Percentiles rank a stretch among this genome's conserved stretches.
Evolutionary conservation across 1,284 basidiomycete genomes (phyloP).

Genomic region (Taiwanofungus camphoratus): DNA sequence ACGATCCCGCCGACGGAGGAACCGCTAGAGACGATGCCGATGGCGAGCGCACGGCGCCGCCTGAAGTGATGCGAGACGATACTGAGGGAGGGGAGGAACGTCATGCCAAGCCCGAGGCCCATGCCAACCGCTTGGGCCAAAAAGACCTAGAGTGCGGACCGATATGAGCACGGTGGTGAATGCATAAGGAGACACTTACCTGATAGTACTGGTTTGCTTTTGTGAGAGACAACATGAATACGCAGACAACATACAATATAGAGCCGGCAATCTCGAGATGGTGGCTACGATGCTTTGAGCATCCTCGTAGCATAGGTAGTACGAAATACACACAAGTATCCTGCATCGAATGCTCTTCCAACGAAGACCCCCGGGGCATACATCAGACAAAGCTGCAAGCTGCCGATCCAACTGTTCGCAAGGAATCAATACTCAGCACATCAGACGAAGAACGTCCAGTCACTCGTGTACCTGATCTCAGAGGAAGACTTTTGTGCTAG

Average conservation of each 20-base stretch:
- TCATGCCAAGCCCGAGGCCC: conserved; percentile 42
- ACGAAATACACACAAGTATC: conserved; percentile 29
- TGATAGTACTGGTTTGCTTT: conserved; percentile 28
- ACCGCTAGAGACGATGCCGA: conserved; percentile 39
- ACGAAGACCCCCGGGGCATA: conserved; percentile 27
- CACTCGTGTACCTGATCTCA: conserved; percentile 27
- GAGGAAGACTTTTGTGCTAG: conserved; percentile 22
- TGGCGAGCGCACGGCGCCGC: conserved; percentile 40
- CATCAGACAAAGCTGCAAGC: conserved; percentile 32
- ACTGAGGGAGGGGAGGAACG: conserved; percentile 47
- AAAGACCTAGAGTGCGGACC: conserved; percentile 34
- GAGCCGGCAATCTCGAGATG: conserved; percentile 25
- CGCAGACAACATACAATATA: conserved; percentile 25
- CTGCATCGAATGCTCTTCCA: conserved; percentile 30
- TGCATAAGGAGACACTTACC: conserved; percentile 14
- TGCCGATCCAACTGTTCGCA: conserved; percentile 37
- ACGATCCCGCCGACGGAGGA: conserved; percentile 50
- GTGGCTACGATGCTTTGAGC: conserved; percentile 12
- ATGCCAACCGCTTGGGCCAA: conserved; percentile 47
- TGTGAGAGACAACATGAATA: conserved; percentile 33
- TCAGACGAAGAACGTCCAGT: background rate
- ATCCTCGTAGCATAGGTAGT: background rate
- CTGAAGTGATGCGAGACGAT: conserved; percentile 46
- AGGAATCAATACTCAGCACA: conserved; percentile 13
- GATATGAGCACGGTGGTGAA: background rate